phyloP scores from a whole-genome alignment of 2,329 filamentous ascomycete species.

The Penicillium glabrum region DNA sequence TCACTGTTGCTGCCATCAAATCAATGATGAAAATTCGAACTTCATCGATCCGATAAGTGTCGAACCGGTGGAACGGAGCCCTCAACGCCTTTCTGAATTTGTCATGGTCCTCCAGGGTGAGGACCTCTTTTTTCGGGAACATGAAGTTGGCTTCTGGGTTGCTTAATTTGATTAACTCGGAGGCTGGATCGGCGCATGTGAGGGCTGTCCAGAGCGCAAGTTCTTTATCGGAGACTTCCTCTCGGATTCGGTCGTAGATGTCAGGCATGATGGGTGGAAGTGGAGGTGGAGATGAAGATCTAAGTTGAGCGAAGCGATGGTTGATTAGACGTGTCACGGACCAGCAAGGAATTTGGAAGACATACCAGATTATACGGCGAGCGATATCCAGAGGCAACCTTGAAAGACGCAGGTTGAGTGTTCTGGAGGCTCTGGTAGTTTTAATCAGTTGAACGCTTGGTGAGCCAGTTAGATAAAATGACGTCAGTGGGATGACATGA shows the following conservation, averaged over 20 bases:
- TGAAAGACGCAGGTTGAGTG: background rate
- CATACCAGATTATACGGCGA: background rate
- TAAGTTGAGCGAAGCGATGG: background rate
- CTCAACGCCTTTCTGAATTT: constrained; percentile 26
- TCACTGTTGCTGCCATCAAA: constrained; percentile 37
- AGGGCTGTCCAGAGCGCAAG: constrained; percentile 39
- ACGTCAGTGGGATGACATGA: constrained; percentile 22
- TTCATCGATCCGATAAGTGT: constrained; percentile 30
- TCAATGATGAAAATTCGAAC: constrained; percentile 36
- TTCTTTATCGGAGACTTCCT: constrained; percentile 36
- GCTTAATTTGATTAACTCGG: constrained; percentile 34
- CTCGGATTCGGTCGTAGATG: constrained; percentile 39
- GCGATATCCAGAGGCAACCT: background rate
- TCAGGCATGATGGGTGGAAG: constrained; percentile 27
- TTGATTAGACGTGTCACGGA: background rate
- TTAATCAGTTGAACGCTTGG: constrained; percentile 3
- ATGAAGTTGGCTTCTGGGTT: constrained; percentile 32
- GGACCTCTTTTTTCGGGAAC: constrained; percentile 33
- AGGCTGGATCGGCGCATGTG: constrained; percentile 36
- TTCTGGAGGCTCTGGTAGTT: background rate
- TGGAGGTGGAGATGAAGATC: background rate
- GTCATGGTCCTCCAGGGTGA: constrained; percentile 32
- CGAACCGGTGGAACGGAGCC: constrained; percentile 38
- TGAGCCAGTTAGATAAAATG: constrained; percentile 6
- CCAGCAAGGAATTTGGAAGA: background rate